Conservation (phyloP, 768 basidiomycete genomes). For the Cystofilobasidium capitatum region DNA sequence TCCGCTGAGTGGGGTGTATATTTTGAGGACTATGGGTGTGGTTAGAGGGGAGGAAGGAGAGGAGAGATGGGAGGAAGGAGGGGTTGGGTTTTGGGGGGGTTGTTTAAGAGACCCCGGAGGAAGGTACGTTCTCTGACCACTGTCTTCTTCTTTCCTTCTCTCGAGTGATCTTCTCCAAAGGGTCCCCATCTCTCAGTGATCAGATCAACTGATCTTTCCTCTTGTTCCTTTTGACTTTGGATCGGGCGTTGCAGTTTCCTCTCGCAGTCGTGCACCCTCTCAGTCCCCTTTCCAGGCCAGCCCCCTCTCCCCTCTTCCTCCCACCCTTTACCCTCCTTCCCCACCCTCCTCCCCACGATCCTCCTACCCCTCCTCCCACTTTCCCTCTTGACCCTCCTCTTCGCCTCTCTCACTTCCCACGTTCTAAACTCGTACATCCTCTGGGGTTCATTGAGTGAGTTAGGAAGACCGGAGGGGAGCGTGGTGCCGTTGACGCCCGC, state of each 20-base stretch:
- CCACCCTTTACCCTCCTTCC: not conserved
- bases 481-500: not conserved
- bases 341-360: not conserved
- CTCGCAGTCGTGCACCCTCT: constrained; percentile 3
- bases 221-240: not conserved
- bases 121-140: not conserved
- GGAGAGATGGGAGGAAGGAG: not conserved
- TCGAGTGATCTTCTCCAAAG: too few species aligned
- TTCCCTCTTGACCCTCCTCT: not conserved
- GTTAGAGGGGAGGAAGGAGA: not conserved
- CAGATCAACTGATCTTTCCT: not conserved
- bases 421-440: not conserved
- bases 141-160: too few species aligned
- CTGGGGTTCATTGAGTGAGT: not conserved
- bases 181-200: not conserved
- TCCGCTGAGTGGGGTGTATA: not conserved
- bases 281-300: not conserved
- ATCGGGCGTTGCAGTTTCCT: not conserved
- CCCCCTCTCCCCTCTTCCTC: not conserved
- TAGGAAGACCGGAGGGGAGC: not conserved
- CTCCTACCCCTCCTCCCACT: not conserved
- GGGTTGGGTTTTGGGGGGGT: not conserved
- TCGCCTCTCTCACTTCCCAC: not conserved
- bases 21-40: not conserved
- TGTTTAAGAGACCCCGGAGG: not conserved